These are phyloP conservation scores for Cordyceps militaris DNA, from an alignment of 2,329 filamentous ascomycete genomes.

Conservation along the genomic window DNA sequence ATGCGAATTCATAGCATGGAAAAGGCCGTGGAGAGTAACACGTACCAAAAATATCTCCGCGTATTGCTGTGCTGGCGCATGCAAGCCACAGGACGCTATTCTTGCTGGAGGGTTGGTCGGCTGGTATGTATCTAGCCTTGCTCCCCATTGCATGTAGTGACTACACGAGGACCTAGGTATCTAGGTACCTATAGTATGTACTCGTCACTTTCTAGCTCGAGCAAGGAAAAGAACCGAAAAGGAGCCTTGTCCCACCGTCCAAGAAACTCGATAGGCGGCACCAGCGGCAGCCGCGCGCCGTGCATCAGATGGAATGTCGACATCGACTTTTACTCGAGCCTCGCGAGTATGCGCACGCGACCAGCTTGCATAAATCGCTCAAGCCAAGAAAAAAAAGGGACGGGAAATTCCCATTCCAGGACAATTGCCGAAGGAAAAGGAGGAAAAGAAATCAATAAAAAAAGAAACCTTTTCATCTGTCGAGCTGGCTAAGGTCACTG, in stretches of 20 bases:
- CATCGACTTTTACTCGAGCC: neutral
- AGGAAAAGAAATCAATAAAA: neutral
- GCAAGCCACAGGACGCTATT: constrained; percentile 1
- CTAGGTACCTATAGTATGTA: no score
- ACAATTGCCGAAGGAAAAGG: neutral
- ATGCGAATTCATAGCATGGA: no score
- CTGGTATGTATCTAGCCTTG: neutral
- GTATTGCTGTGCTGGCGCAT: neutral
- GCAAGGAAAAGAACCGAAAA: no score
- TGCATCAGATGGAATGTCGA: neutral
- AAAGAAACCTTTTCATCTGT: neutral
- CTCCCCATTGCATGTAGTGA: neutral
- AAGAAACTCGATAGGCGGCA: no score
- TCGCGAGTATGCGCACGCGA: neutral
- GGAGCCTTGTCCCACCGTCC: no score
- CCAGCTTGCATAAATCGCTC: neutral
- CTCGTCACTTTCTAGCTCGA: no score
- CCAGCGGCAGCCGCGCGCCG: no score
- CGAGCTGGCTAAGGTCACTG: neutral
- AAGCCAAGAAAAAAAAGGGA: neutral
- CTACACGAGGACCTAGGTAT: no score
- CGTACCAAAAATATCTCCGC: no score
- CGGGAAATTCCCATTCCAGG: neutral
- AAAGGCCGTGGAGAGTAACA: no score
- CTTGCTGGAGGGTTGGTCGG: neutral